Conservation (phyloP, 2,329 filamentous ascomycete genomes). For the Talaromyces amestolkiae region DNA sequence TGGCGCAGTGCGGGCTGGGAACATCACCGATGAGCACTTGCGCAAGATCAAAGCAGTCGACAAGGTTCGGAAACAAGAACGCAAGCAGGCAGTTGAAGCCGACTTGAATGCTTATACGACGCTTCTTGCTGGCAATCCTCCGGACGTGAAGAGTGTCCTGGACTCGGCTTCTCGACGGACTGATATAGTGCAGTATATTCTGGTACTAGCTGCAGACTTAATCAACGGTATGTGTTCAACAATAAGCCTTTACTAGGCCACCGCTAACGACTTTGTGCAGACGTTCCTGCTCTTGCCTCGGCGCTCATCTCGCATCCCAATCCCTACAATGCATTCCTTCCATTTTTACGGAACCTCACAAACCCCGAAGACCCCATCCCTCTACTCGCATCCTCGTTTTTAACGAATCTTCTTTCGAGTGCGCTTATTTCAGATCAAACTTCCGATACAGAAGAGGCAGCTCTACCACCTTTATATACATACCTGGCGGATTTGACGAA, state of each 20-base stretch:
- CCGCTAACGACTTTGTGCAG: constrained; percentile 48
- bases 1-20: constrained; percentile 87
- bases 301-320: constrained; percentile 70
- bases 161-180: constrained; percentile 80
- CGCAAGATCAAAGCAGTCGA: constrained; percentile 95
- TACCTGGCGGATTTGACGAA: constrained; percentile 83
- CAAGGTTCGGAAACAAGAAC: constrained; percentile 89
- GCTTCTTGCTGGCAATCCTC: constrained; percentile 69
- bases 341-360: constrained; percentile 77
- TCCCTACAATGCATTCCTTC: constrained; percentile 73
- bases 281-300: constrained; percentile 73
- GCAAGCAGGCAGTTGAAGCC: constrained; percentile 74
- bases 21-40: constrained; percentile 89
- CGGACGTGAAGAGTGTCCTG: constrained; percentile 68
- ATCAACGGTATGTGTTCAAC: constrained; percentile 64
- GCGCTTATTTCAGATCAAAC: constrained; percentile 61
- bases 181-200: constrained; percentile 91
- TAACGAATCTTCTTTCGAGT: constrained; percentile 72
- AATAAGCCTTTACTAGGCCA: not conserved
- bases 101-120: constrained; percentile 77
- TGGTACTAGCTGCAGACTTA: constrained; percentile 84
- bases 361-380: constrained; percentile 86
- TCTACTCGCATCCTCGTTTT: constrained; percentile 81
- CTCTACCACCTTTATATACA: constrained; percentile 76
- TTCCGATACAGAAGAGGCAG: constrained; percentile 64